These are phyloP conservation scores for Boletus coccyginus DNA, from an alignment of 768 basidiomycete genomes.

Conservation along the genomic window DNA sequence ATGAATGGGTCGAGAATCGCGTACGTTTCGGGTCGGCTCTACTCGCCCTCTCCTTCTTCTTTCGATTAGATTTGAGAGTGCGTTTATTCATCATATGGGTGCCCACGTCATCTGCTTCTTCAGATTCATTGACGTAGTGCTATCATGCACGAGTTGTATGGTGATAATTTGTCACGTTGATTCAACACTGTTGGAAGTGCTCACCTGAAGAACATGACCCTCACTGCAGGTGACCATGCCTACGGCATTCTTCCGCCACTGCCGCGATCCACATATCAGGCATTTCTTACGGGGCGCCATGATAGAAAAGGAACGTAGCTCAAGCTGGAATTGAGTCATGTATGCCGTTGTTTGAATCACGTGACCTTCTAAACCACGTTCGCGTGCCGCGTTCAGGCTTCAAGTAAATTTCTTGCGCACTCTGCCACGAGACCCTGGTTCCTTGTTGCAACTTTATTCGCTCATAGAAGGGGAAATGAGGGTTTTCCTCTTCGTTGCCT, in stretches of 20 bases:
- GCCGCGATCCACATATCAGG: constrained; percentile 74
- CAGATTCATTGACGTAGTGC: constrained; percentile 83
- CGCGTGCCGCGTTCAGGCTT: background rate
- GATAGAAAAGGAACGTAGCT: background rate
- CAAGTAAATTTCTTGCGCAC: background rate
- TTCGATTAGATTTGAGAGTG: constrained; percentile 53
- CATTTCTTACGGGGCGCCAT: constrained; percentile 68
- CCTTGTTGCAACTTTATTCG: background rate
- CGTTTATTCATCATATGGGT: constrained; percentile 66
- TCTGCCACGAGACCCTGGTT: background rate
- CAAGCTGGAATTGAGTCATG: background rate
- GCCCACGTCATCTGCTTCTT: constrained; percentile 62
- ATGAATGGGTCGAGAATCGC: constrained; percentile 10
- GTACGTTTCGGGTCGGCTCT: constrained; percentile 60
- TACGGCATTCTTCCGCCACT: constrained; percentile 85
- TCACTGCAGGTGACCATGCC: constrained; percentile 87
- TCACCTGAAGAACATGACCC: constrained; percentile 86
- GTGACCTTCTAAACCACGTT: constrained; percentile 4
- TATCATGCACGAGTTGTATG: constrained; percentile 26
- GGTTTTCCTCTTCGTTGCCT: constrained; percentile 41
- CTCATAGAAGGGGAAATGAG: constrained; percentile 42
- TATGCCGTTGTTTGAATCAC: background rate
- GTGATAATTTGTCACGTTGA: background rate
- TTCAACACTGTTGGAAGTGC: constrained; percentile 7
- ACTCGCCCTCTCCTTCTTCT: constrained; percentile 49